Evolutionary conservation across 371 early-diverging fungal genomes (phyloP).

Genomic region (Modicella reniformis): DNA sequence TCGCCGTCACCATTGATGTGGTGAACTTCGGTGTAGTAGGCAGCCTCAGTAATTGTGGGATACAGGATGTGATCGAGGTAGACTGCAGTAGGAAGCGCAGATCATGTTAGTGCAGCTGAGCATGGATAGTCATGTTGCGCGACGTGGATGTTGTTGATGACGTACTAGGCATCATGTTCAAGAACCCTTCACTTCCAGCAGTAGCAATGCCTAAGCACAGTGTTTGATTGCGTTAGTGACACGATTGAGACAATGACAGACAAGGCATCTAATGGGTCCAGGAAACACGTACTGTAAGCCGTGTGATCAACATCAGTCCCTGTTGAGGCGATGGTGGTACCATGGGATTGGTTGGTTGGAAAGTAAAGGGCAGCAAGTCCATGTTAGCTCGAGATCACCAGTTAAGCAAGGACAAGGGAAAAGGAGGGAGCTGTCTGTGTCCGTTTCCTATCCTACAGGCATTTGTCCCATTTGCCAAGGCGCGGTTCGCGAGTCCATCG

Average conservation of each 20-base stretch:
- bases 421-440: no score
- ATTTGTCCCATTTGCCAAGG: slow-evolving; percentile 77
- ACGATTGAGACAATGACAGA: no score
- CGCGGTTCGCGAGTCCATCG: slow-evolving; percentile 75
- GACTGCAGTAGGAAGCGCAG: slow-evolving; percentile 30
- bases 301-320: slow-evolving; percentile 63
- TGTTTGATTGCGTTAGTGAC: neutral
- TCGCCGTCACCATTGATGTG: slow-evolving; percentile 57
- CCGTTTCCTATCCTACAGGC: slow-evolving; percentile 74
- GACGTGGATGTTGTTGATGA: neutral
- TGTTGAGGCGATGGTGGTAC: neutral
- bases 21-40: slow-evolving; percentile 72
- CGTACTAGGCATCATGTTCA: slow-evolving; percentile 64
- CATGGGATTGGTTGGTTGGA: no score
- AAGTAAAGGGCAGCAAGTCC: no score
- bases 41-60: slow-evolving; percentile 73
- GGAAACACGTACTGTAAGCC: slow-evolving; percentile 63
- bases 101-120: neutral
- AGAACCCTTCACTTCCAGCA: slow-evolving; percentile 75
- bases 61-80: slow-evolving; percentile 77
- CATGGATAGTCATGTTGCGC: neutral
- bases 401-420: no score
- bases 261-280: no score
- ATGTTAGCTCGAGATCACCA: no score
- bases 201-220: slow-evolving; percentile 64